A percentile compares a stretch with the other conserved stretches of the same genome.
Evolutionary conservation across 2,329 filamentous ascomycete species (phyloP).

Genomic region (Fusarium abutilonis): DNA sequence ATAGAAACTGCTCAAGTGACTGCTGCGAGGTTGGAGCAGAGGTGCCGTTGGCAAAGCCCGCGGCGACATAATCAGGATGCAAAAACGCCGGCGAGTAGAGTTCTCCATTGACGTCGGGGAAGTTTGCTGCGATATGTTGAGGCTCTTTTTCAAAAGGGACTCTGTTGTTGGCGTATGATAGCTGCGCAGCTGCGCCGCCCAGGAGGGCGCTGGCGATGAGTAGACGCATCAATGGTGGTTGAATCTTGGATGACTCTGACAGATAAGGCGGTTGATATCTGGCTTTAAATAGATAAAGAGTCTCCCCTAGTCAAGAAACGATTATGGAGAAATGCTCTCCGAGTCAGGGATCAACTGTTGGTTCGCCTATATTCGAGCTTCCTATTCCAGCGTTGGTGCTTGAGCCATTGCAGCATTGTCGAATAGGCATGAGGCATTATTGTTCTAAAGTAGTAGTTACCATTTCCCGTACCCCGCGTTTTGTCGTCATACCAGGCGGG

Average conservation of each 20-base stretch:
- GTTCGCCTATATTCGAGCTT: neutral
- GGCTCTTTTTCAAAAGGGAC: slow-evolving; percentile 8
- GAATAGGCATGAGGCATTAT: too few species aligned
- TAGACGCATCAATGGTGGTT: slow-evolving; percentile 17
- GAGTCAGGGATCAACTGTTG: neutral
- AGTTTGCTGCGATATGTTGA: slow-evolving; percentile 19
- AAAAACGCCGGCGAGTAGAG: slow-evolving; percentile 34
- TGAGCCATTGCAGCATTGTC: neutral
- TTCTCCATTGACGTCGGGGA: slow-evolving; percentile 17
- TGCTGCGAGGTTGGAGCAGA: slow-evolving; percentile 19
- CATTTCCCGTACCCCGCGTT: too few species aligned
- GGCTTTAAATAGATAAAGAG: neutral
- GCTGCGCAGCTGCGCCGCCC: neutral
- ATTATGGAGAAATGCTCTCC: neutral
- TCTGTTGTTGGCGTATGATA: slow-evolving; percentile 22
- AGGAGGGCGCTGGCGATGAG: neutral
- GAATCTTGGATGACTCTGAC: neutral
- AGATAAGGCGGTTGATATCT: neutral
- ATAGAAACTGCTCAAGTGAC: slow-evolving; percentile 13
- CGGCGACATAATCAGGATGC: neutral
- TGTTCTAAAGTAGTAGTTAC: too few species aligned
- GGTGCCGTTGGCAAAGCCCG: slow-evolving; percentile 25
- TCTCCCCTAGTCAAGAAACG: too few species aligned
- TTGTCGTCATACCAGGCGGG: too few species aligned
- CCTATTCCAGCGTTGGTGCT: slow-evolving; percentile 1